phyloP scores from a whole-genome alignment of 2,329 filamentous ascomycete species.

The Penicillium crustosum region DNA sequence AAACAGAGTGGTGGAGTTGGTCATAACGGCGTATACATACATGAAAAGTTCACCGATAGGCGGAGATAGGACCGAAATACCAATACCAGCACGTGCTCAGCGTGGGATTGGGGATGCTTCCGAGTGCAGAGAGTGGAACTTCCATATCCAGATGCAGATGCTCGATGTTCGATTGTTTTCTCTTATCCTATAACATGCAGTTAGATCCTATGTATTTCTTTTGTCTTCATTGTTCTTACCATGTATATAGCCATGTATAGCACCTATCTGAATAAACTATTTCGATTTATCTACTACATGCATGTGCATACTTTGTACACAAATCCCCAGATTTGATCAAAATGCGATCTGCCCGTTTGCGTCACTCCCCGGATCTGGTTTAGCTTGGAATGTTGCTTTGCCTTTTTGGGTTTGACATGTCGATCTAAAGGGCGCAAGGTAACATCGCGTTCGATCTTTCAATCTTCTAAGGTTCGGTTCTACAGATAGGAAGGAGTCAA shows the following conservation, averaged over 20 bases:
- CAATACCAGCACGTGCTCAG: conserved; percentile 21
- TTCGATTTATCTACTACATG: not conserved
- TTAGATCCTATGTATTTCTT: not conserved
- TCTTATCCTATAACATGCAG: not conserved
- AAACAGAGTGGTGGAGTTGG: conserved; percentile 26
- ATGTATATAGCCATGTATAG: not conserved
- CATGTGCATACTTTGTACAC: not conserved
- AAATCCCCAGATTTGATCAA: not conserved
- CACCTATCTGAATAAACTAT: not conserved
- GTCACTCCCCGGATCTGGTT: conserved; percentile 28
- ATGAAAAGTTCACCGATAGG: not conserved
- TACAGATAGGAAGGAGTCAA: not conserved
- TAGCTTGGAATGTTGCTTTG: conserved; percentile 26
- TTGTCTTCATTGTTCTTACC: not conserved
- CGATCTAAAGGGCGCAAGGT: conserved; percentile 13
- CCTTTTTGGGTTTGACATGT: conserved; percentile 25
- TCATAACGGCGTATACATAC: conserved; percentile 18
- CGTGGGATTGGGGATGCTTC: conserved; percentile 27
- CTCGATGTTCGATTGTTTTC: not conserved
- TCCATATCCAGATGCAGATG: conserved; percentile 1
- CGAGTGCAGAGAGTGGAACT: conserved; percentile 21
- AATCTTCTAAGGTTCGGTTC: not conserved
- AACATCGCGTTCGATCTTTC: not conserved
- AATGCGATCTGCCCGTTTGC: conserved; percentile 20
- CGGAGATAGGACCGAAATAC: conserved; percentile 11